Evolutionary conservation across 345 rosid genomes (phyloP).

Genomic region (Hibiscus syriacus): DNA sequence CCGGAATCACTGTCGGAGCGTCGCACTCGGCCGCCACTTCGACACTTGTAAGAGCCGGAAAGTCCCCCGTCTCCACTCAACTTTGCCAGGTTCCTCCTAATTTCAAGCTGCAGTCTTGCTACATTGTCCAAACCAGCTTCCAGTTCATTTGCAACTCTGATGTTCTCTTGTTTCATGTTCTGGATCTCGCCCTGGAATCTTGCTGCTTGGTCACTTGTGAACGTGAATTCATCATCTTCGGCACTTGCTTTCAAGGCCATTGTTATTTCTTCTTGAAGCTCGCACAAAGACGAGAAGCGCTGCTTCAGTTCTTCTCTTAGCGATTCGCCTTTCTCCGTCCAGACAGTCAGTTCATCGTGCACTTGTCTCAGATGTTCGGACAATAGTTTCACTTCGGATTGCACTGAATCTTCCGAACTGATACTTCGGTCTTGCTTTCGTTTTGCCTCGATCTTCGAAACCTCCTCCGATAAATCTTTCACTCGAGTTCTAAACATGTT

Average conservation of each 20-base stretch:
- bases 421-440: conserved; percentile 49
- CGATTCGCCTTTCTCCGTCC: conserved; percentile 59
- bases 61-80: conserved; percentile 59
- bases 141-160: conserved; percentile 91
- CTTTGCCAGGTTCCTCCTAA: conserved; percentile 47
- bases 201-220: conserved; percentile 92
- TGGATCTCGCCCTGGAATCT: conserved; percentile 91
- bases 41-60: conserved; percentile 31
- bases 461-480: conserved; percentile 57
- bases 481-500: conserved; percentile 64
- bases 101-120: conserved; percentile 53
- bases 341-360: conserved; percentile 44
- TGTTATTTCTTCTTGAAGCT: conserved; percentile 63
- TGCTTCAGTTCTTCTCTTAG: conserved; percentile 59
- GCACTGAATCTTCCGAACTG: conserved; percentile 25
- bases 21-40: conserved; percentile 18
- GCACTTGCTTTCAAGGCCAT: conserved; percentile 62
- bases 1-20: conserved; percentile 43
- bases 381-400: conserved; percentile 56
- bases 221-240: conserved; percentile 77
- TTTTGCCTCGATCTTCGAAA: conserved; percentile 43
- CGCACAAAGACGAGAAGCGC: conserved; percentile 57
- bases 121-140: conserved; percentile 88
- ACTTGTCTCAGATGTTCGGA: conserved; percentile 72
- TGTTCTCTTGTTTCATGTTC: conserved; percentile 98